Evolutionary conservation across 2,329 filamentous ascomycete species (phyloP).

Genomic region (Stylonectria norvegica): DNA sequence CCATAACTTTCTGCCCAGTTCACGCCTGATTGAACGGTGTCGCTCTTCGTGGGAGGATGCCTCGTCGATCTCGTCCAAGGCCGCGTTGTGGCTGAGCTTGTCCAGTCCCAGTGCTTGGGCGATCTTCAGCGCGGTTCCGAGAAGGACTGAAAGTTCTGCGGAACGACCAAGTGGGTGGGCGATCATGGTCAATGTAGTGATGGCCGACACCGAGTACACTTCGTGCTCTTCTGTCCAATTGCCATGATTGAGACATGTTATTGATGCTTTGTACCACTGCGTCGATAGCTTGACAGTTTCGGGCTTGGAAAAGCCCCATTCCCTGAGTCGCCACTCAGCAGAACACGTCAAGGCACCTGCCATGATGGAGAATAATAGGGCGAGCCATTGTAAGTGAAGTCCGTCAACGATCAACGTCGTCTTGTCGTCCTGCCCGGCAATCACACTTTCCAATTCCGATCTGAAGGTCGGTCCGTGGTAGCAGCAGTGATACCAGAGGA

Average conservation of each 20-base stretch:
- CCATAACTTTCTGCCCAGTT: slow-evolving; percentile 36
- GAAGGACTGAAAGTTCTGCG: slow-evolving; percentile 43
- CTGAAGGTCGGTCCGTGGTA: slow-evolving; percentile 33
- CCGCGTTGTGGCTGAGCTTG: slow-evolving; percentile 28
- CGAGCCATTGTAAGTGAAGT: slow-evolving; percentile 43
- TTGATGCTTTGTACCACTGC: slow-evolving; percentile 44
- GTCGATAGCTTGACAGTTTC: slow-evolving; percentile 41
- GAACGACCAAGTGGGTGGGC: slow-evolving; percentile 45
- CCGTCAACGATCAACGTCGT: background rate
- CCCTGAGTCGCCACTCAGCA: slow-evolving; percentile 30
- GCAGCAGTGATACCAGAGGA: slow-evolving; percentile 27
- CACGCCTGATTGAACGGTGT: slow-evolving; percentile 8
- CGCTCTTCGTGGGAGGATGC: slow-evolving; percentile 1
- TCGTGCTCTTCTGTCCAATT: slow-evolving; percentile 37
- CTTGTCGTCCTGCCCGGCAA: background rate
- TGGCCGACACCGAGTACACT: slow-evolving; percentile 43
- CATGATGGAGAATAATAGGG: slow-evolving; percentile 43
- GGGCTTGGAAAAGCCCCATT: slow-evolving; percentile 42
- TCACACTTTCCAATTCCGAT: slow-evolving; percentile 34
- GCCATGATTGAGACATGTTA: slow-evolving; percentile 43
- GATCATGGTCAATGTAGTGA: slow-evolving; percentile 44
- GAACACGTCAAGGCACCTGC: slow-evolving; percentile 41
- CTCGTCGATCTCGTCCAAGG: slow-evolving; percentile 11
- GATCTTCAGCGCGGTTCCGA: slow-evolving; percentile 43
- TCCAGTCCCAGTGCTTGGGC: slow-evolving; percentile 47